Evolutionary conservation across 2,329 filamentous ascomycete species (phyloP), one percentile per base, ranked within the genome.

Genomic region (Trichoderma afroharzianum): DNA sequence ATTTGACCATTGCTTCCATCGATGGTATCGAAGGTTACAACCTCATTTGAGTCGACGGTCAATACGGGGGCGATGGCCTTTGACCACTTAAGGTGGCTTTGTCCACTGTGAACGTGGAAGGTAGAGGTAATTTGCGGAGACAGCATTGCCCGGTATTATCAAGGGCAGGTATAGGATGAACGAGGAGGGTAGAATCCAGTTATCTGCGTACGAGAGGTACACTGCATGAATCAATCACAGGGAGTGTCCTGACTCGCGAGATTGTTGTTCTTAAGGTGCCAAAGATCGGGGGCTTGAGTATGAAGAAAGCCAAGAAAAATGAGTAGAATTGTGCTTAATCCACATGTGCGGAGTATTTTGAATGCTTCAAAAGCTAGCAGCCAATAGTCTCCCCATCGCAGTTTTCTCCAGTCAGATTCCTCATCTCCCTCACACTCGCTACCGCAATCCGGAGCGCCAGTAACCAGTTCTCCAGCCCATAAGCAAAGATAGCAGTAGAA

Each of bases 1-100:
- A 67, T 57, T 8, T 67, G 63, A 21, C 50, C 63, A 43, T 67
- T 67, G 50, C 63, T 57, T 21, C 63, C 63, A 57, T 67, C 63
- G 24, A 67, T 43, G 8, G 63, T 67, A 12, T 67, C 63, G 14
- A 67, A 67, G 26, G 50, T 67, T 33, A 58, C 63, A 43, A 57
- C n/a, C 5, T 67, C 63, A 6, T 53, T 32, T 21, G 63, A 67
- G 15, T 67, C 63, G 21, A 67, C 63, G 12, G 63, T 58, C 11
- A 67, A 58, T 12, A 67, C 63, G 12, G 63, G 63, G 18, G 50
- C 32, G 12, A 67, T 67, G 21, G 50, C 50, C 21, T 67, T 67
- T 15, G 63, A 67, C 63, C 63, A 67, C 36, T 67, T 67, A 18
- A 67, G 63, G 6, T 67, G 63, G 12, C 50, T 67, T 9, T 67